A percentile compares a stretch with the other conserved stretches of the same genome.
phyloP scores from a whole-genome alignment of 2,329 filamentous ascomycete genomes.

The Corynespora cassiicola region DNA sequence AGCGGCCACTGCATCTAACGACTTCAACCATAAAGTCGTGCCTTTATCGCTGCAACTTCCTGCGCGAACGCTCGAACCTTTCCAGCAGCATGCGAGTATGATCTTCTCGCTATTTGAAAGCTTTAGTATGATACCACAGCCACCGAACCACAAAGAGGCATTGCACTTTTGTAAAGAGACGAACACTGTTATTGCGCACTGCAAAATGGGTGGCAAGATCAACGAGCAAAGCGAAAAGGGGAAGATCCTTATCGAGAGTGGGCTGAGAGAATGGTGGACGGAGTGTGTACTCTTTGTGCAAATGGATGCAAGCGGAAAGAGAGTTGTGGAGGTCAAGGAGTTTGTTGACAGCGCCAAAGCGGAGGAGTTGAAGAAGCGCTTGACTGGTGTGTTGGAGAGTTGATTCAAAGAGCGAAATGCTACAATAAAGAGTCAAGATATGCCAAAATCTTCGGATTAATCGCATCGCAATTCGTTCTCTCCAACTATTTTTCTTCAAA shows the following conservation, averaged over 20 bases:
- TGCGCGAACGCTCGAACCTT: slow-evolving; percentile 42
- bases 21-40: slow-evolving; percentile 50
- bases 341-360: slow-evolving; percentile 52
- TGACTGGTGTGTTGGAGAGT: slow-evolving; percentile 46
- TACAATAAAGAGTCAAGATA: too few relatives aligned
- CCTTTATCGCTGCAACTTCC: slow-evolving; percentile 50
- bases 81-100: slow-evolving; percentile 47
- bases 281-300: slow-evolving; percentile 32
- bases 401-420: too few relatives aligned
- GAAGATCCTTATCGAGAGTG: slow-evolving; percentile 18
- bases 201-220: slow-evolving; percentile 33
- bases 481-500: too few relatives aligned
- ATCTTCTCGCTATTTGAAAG: slow-evolving; percentile 51
- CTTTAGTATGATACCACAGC: slow-evolving; percentile 49
- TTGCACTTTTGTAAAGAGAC: slow-evolving; percentile 27
- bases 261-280: slow-evolving; percentile 31
- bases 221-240: slow-evolving; percentile 23
- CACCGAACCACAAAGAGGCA: slow-evolving; percentile 39
- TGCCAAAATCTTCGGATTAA: too few relatives aligned
- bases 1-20: slow-evolving; percentile 38
- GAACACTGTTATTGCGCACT: slow-evolving; percentile 46
- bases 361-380: slow-evolving; percentile 43
- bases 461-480: too few relatives aligned
- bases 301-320: slow-evolving; percentile 27
- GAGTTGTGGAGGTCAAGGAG: slow-evolving; percentile 38